Base-by-base conservation (phyloP, 2,329 filamentous ascomycete species). In the Parastagonospora avenae region DNA sequence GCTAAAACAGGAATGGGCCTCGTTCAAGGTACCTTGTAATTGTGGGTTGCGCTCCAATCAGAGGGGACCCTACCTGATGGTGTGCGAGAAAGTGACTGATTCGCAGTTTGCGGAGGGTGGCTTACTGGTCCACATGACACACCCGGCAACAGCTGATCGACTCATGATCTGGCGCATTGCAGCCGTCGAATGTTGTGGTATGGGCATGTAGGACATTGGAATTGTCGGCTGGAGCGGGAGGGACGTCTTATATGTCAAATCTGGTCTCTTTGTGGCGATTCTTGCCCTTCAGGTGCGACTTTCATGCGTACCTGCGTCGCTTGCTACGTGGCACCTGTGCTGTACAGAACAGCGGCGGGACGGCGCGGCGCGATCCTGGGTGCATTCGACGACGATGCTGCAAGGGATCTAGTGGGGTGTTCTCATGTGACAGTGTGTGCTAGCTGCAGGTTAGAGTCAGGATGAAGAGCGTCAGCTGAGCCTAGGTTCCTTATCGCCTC, bases 61-160 rank as follows among this genome's bases (percentile, higher is more conserved):
- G 48, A 38, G 10, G 39, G 39, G 12, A 45, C 53, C 52, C 49
- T 57, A 41, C 42, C 52, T 71, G 63, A 62, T 71, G 69, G 70
- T 71, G 70, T 68, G 68, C 62, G 63, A 69, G 63, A 60, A 68
- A 61, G 57, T 46, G 60, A 62, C 60, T 70, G 70, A 72, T 72
- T 72, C 68, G 70, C 57, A 68, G 64, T 62, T 61, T 46, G 59
- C 53, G 58, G 60, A 63, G 54, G 57, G 71, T 73, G 71, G 71
- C 71, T 72, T 68, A 67, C 64, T 59, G 53, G 66, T 60, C 70
- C 71, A 71, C 68, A 68, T 73, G 71, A 73, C 62, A 55, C 57
- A 36, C 62, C 48, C 27, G 55, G 57, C 57, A 65, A 60, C 67
- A 70, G 69, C 66, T 72, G 68, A 71, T 72, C 67, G 62, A 62